Evolutionary conservation across 2,329 filamentous ascomycete genomes (phyloP), one percentile per base, ranked within the genome.

Genomic region (Cladosporium velox): DNA sequence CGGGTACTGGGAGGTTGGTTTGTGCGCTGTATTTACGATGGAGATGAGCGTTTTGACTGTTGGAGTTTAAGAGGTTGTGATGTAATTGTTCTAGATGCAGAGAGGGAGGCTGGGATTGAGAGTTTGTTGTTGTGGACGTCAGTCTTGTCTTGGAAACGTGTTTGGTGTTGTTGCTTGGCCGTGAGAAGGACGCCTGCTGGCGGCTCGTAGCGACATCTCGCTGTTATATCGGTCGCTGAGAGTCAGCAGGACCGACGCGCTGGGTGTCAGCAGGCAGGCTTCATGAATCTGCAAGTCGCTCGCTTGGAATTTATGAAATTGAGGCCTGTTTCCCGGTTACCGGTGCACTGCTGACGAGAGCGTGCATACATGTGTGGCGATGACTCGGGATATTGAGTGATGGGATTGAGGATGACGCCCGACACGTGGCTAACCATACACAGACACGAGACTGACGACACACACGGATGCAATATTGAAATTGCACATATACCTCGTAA

Each of bases 251-350:
- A 34, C 10, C 11, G 52, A 57, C 35, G 30, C 30, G 52, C 52
- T 14, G n/a, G 18, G 28, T 21, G 52, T 57, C 55, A 41, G 55
- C 52, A 55, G 8, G 34, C 55, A 58, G 55, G 55, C 55, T 28
- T 58, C 32, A 58, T 30, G 52, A 21, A 55, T 55, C 52, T 54
- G 51, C 54, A 32, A 57, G 54, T 57, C 54, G 54, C 32, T 34
- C 28, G 30, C 30, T 57, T 32, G 28, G 51, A 28, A 24, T 24
- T 32, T n/a, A 32, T 32, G 32, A 35, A 26, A 12, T 58, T n/a
- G 30, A 58, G 21, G 55, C 12, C 11, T 34, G 21, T 58, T 58
- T 55, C 55, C 55, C 32, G 55, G 55, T 34, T 58, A 24, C 34
- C 30, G 55, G 55, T 55, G 52, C 52, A 34, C 32, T 34, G 52